These are phyloP conservation scores for Iris pallida DNA, from an alignment of 116 monocot species.

Conservation along the genomic window DNA sequence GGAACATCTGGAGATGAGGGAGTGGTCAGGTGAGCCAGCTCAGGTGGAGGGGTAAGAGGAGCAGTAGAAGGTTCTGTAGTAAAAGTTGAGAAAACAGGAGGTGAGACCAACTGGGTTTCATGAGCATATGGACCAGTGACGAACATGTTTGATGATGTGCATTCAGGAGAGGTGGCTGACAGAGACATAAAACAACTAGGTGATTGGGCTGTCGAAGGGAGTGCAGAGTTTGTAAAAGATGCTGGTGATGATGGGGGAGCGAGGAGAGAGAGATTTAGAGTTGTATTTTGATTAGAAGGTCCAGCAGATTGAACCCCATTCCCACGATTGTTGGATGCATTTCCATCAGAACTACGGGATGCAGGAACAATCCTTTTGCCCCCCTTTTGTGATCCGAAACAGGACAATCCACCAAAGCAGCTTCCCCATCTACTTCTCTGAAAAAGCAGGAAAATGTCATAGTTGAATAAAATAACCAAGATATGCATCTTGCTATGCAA, in stretches of 20 bases:
- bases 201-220: slow-evolving; percentile 89
- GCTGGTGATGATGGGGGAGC: slow-evolving; percentile 98
- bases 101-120: slow-evolving; percentile 93
- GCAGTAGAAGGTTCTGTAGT: slow-evolving; percentile 99
- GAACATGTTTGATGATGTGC: slow-evolving; percentile 74
- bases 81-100: slow-evolving; percentile 95
- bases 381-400: slow-evolving; percentile 81
- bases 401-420: slow-evolving; percentile 72
- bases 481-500: no score
- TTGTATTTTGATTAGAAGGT: slow-evolving; percentile 50
- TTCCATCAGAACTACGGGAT: slow-evolving; percentile 73
- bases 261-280: slow-evolving; percentile 67
- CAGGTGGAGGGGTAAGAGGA: slow-evolving; percentile 93
- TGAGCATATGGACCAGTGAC: slow-evolving; percentile 94
- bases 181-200: slow-evolving; percentile 82
- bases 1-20: slow-evolving; percentile 98
- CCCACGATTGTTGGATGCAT: slow-evolving; percentile 37
- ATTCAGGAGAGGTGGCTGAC: slow-evolving; percentile 74
- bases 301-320: slow-evolving; percentile 39
- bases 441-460: slow-evolving; percentile 2
- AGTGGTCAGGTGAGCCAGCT: slow-evolving; percentile 87
- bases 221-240: slow-evolving; percentile 87
- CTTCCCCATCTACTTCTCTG: slow-evolving; percentile 75
- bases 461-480: no score
- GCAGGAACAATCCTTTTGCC: slow-evolving; percentile 90